These are phyloP conservation scores for Encephalitozoon romaleae DNA, from an alignment of 371 early-diverging fungal genomes.

Conservation along the genomic window DNA sequence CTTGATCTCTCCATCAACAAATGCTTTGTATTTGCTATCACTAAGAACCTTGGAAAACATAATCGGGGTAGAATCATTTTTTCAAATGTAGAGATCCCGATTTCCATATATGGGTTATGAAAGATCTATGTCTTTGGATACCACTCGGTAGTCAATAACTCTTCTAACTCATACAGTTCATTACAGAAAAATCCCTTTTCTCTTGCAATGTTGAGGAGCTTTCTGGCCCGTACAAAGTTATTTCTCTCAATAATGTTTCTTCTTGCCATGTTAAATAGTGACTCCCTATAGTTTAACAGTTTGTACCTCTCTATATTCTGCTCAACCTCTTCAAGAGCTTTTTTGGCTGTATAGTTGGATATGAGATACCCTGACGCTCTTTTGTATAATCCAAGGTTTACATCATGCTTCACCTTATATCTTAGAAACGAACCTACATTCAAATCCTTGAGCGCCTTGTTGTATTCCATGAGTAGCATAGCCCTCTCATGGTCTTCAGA, in stretches of 20 bases:
- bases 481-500: background rate
- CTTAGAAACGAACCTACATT: background rate
- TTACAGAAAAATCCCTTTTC: constrained; percentile 26
- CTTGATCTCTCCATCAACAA: constrained; percentile 34
- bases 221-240: constrained; percentile 27
- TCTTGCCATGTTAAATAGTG: background rate
- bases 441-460: background rate
- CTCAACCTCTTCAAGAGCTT: background rate
- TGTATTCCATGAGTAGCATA: background rate
- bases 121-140: background rate
- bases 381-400: background rate
- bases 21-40: constrained; percentile 5
- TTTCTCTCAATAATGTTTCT: background rate
- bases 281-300: background rate
- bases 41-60: constrained; percentile 14
- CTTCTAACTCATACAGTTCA: constrained; percentile 16
- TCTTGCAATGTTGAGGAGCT: constrained; percentile 20
- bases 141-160: constrained; percentile 4
- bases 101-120: background rate
- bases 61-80: background rate
- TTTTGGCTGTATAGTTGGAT: background rate
- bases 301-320: background rate
- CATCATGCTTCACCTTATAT: background rate
- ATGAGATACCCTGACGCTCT: background rate
- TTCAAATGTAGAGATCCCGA: background rate